Percentiles rank a stretch among this genome's conserved stretches.
phyloP scores from a whole-genome alignment of 2,329 filamentous ascomycete genomes.

The Sarocladium oryzae region DNA sequence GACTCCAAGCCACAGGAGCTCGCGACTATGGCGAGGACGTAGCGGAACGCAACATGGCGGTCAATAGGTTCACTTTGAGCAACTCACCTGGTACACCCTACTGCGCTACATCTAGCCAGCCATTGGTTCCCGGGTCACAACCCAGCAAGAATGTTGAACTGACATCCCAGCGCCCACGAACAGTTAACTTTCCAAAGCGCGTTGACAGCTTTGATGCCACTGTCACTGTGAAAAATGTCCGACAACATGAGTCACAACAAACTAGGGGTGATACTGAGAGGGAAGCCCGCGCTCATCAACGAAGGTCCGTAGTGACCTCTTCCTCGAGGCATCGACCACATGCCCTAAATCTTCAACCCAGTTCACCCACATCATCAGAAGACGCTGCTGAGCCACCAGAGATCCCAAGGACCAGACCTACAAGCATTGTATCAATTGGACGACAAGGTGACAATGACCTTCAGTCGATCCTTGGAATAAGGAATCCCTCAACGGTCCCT shows the following conservation, averaged over 20 bases:
- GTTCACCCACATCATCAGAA: neutral
- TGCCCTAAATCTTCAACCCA: neutral
- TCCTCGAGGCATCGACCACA: neutral
- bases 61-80: slow-evolving; percentile 27
- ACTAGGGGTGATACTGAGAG: neutral
- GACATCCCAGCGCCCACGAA: neutral
- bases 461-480: neutral
- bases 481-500: neutral
- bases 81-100: slow-evolving; percentile 29
- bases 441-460: neutral
- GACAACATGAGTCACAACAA: neutral
- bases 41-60: slow-evolving; percentile 51
- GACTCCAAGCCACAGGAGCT: slow-evolving; percentile 43
- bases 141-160: neutral
- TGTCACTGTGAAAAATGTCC: neutral
- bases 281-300: neutral
- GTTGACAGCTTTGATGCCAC: neutral
- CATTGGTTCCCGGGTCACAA: neutral
- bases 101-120: slow-evolving; percentile 16
- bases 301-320: neutral
- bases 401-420: neutral
- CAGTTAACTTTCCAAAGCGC: neutral
- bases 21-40: slow-evolving; percentile 59
- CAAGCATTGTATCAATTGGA: neutral
- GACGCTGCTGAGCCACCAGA: neutral